phyloP scores from a whole-genome alignment of 345 rosid genomes.

The Pseudoturritis turrita region DNA sequence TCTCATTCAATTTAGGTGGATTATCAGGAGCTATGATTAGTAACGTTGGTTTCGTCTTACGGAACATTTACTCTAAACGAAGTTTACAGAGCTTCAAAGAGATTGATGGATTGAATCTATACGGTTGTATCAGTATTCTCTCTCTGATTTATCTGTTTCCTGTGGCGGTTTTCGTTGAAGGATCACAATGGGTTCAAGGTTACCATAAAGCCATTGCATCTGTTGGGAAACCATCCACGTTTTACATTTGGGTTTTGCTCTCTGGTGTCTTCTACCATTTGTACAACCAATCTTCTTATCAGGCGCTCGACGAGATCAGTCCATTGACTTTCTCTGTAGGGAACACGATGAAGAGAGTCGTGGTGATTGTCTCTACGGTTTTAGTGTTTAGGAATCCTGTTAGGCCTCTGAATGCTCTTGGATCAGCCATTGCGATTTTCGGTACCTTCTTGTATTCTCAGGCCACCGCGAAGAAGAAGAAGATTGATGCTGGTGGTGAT shows the following conservation, averaged over 20 bases:
- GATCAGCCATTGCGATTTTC: constrained; percentile 81
- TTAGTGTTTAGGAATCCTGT: constrained; percentile 93
- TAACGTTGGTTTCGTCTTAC: constrained; percentile 81
- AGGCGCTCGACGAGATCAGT: constrained; percentile 93
- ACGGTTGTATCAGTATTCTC: constrained; percentile 79
- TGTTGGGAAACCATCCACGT: constrained; percentile 60
- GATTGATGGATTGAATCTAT: constrained; percentile 82
- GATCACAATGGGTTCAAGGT: constrained; percentile 86
- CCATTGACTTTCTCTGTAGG: constrained; percentile 91
- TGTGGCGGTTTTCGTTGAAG: constrained; percentile 81
- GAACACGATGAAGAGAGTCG: constrained; percentile 93
- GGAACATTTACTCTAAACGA: constrained; percentile 83
- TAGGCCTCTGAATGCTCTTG: constrained; percentile 87
- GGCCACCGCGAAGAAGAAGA: constrained; percentile 64
- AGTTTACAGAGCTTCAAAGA: constrained; percentile 80
- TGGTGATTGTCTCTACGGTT: constrained; percentile 84
- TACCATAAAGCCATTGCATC: constrained; percentile 68
- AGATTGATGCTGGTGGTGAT: constrained; percentile 29
- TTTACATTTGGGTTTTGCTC: constrained; percentile 83
- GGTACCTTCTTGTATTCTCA: constrained; percentile 93
- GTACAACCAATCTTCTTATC: constrained; percentile 89
- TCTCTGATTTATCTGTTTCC: constrained; percentile 76
- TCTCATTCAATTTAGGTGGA: constrained; percentile 79
- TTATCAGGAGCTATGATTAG: constrained; percentile 94
- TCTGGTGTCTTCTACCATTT: constrained; percentile 90